Evolutionary conservation across 176 grass and related monocot species (phyloP).

Genomic region (Avena eriantha): DNA sequence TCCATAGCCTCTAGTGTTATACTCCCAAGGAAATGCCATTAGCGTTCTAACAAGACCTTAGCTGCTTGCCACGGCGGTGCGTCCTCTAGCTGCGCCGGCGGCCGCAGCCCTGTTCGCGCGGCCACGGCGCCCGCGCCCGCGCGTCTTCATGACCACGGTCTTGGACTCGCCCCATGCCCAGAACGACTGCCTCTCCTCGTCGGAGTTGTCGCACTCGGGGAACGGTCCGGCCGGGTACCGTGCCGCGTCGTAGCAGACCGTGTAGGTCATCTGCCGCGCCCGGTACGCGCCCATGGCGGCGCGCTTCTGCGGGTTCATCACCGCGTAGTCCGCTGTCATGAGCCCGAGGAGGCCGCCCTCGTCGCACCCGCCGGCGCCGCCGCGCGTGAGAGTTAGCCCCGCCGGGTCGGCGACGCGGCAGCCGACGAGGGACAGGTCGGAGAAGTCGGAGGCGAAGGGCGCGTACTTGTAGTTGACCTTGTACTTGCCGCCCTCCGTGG

Average conservation of each 20-base stretch:
- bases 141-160: conserved; percentile 58
- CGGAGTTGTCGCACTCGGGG: conserved; percentile 76
- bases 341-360: conserved; percentile 46
- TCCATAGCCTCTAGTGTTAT: neutral
- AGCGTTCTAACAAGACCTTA: conserved; percentile 7
- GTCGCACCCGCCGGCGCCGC: conserved; percentile 16
- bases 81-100: neutral
- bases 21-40: neutral
- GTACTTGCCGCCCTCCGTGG: conserved; percentile 80
- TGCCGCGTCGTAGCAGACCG: conserved; percentile 74
- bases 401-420: conserved; percentile 52
- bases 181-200: conserved; percentile 60
- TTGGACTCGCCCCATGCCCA: conserved; percentile 85
- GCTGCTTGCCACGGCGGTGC: conserved; percentile 35
- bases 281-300: conserved; percentile 71
- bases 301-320: conserved; percentile 72
- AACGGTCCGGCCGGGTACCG: conserved; percentile 70
- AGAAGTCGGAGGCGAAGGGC: conserved; percentile 66
- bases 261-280: conserved; percentile 75
- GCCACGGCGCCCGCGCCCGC: conserved; percentile 47
- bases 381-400: conserved; percentile 31
- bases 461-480: conserved; percentile 91
- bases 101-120: conserved; percentile 22
- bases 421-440: conserved; percentile 53
- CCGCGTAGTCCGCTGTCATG: conserved; percentile 60